Evolutionary conservation across 2,329 filamentous ascomycete species (phyloP).

Genomic region (Rutstroemia sp.): DNA sequence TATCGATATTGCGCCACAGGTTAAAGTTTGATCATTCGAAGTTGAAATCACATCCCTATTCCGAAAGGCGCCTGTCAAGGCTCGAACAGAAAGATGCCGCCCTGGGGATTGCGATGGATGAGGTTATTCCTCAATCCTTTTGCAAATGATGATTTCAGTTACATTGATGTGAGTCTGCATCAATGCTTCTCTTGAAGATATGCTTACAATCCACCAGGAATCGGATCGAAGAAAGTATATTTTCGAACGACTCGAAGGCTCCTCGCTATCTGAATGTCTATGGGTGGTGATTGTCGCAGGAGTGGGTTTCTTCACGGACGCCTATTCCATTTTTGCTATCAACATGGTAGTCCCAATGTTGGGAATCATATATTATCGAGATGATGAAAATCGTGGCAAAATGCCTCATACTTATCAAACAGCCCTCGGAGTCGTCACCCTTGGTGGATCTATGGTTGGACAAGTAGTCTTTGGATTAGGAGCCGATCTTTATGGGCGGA

Average conservation of each 20-base stretch:
- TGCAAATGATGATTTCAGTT: conserved; percentile 17
- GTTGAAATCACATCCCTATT: too few relatives aligned
- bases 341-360: conserved; percentile 63
- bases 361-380: conserved; percentile 51
- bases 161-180: conserved; percentile 14
- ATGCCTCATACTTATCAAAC: conserved; percentile 47
- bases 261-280: conserved; percentile 19
- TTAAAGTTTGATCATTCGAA: too few relatives aligned
- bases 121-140: conserved; percentile 20
- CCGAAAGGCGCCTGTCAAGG: not conserved
- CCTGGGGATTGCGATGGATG: conserved; percentile 21
- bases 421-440: conserved; percentile 73
- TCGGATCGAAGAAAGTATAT: conserved; percentile 19
- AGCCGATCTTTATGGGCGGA: conserved; percentile 66
- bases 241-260: conserved; percentile 16
- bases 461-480: conserved; percentile 71
- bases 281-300: conserved; percentile 51
- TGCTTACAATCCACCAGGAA: conserved; percentile 12
- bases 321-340: conserved; percentile 75
- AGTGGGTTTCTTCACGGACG: conserved; percentile 76
- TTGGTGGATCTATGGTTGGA: conserved; percentile 70
- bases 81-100: conserved; percentile 11
- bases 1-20: too few relatives aligned
- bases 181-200: not conserved
- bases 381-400: conserved; percentile 19